Evolutionary conservation across 179 eudicot species (phyloP), one percentile per base, ranked within the genome.

Genomic region (Silene vulgaris): DNA sequence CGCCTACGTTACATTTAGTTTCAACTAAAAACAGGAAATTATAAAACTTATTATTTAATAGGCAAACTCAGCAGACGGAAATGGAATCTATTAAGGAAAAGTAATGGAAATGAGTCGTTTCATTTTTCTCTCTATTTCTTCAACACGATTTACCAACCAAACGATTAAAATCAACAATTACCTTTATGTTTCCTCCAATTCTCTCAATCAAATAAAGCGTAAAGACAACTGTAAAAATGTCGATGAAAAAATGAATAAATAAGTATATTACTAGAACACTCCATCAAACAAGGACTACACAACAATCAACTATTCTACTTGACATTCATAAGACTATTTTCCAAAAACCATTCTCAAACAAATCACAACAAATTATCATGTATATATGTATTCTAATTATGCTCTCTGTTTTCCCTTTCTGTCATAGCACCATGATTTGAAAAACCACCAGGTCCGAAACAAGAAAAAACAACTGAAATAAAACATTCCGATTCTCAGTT

Each of bases 221-320:
- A 4, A 52, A 52, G 19, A 69, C 8, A 17, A 43, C 19, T 0
- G 8, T 50, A 3, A 48, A 48, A 1, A 26, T 35, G 50, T 1
- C 9, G 48, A 40, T 40, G 48, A 32, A 69, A 69, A 8, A 43
- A 72, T 52, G 19, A 71, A 71, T 52, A 50, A 52, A 72, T 54
- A 16, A 52, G 13, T n/a, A 29, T 12, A 72, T 56, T 14, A 59
- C 2, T 4, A 23, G 1, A 71, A 11, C 48, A 72, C 48, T 57
- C 43, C 50, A 57, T 29, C 21, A 61, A 71, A 16, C 26, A 74
- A 77, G n/a, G 52, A 20, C 76, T 67, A 69, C 77, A 68, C 64
- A 72, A 17, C 48, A 80, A 57, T 75, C 79, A 57, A 80, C 73
- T 74, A 76, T 76, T 75, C 79, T 76, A 74, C 43, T 45, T 69